Conservation (phyloP, 176 grass and related monocot genomes). For the Themeda triandra region DNA sequence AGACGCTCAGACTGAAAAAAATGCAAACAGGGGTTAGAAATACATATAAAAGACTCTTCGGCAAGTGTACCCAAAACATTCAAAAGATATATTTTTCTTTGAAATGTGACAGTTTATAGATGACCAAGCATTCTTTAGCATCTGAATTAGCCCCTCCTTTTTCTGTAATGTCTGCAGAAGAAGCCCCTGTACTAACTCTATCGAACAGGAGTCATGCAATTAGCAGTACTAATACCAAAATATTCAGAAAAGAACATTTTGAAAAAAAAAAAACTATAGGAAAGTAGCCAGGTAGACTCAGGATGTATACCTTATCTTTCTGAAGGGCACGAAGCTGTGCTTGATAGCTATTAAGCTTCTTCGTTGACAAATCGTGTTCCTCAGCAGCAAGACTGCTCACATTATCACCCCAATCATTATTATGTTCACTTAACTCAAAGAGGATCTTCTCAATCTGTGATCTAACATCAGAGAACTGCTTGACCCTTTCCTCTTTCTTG, state of each 20-base stretch:
- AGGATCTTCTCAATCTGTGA: slow-evolving; percentile 81
- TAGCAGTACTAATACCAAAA: neutral
- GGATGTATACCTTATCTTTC: slow-evolving; percentile 19
- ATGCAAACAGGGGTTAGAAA: slow-evolving; percentile 4
- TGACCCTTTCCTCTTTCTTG: slow-evolving; percentile 74
- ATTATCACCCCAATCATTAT: slow-evolving; percentile 20
- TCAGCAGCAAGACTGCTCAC: slow-evolving; percentile 22
- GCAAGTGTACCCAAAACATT: neutral
- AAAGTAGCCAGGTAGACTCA: too few species aligned
- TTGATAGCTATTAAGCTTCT: slow-evolving; percentile 70
- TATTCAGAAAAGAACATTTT: neutral
- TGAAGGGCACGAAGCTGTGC: slow-evolving; percentile 67
- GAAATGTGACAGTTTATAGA: neutral
- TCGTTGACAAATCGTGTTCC: slow-evolving; percentile 75
- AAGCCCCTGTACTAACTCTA: neutral
- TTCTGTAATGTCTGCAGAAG: neutral
- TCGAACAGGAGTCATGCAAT: neutral
- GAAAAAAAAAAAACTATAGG: too few species aligned
- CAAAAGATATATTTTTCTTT: neutral
- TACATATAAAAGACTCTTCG: neutral
- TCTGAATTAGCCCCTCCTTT: neutral
- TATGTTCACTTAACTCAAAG: slow-evolving; percentile 55
- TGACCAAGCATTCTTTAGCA: neutral
- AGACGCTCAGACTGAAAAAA: slow-evolving; percentile 83
- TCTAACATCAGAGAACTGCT: slow-evolving; percentile 60